Evolutionary conservation across 495 filamentous ascomycete genomes (phyloP), one percentile per base, ranked within the genome.

Genomic region (Penicillium cosmopolitanum): DNA sequence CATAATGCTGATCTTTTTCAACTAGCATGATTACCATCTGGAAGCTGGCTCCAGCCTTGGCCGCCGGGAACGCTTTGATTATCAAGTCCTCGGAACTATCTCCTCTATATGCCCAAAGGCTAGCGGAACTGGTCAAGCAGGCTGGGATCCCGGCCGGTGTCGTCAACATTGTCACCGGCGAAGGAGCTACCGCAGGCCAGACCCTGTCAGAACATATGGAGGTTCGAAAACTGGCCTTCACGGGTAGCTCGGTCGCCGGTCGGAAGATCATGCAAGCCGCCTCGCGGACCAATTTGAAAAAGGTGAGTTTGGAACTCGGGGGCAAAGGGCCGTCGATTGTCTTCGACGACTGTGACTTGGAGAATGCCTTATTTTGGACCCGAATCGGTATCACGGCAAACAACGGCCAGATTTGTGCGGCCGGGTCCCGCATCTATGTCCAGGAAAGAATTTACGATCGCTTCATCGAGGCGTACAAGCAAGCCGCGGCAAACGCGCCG

Each of bases 31-130:
- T 92, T 6, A 88, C 90, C 0, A 69, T 70, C 23, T 76, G 73
- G 73, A 87, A 87, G 59, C 61, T 85, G 6, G 85, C 80, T 5
- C 82, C 84, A 0, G 83, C 84, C 0, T 64, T 88, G 1, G 80
- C 80, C 0, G 77, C 81, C 0, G 86, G 86, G 0, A 87, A 87
- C 66, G 77, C 76, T 2, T 75, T 97, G 53, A 87, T 98, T 65
- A 77, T 98, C 59, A 98, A 98, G 77, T 87, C 92, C 9, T 96
- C 94, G 0, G 94, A 98, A 76, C 85, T 90, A 56, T 92, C 96
- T 51, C 94, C 94, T 3, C 90, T 95, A 12, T 92, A 90, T 19
- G 87, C 86, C 40, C 93, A 94, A 85, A 93, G 91, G 64, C 76
- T 96, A 18, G 93, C 89, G 25, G 87, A 93, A 63, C 80, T 97